A percentile compares a stretch with the other conserved stretches of the same genome.
phyloP scores from a whole-genome alignment of 257 asterid genomes.

The Jacaranda mimosifolia region DNA sequence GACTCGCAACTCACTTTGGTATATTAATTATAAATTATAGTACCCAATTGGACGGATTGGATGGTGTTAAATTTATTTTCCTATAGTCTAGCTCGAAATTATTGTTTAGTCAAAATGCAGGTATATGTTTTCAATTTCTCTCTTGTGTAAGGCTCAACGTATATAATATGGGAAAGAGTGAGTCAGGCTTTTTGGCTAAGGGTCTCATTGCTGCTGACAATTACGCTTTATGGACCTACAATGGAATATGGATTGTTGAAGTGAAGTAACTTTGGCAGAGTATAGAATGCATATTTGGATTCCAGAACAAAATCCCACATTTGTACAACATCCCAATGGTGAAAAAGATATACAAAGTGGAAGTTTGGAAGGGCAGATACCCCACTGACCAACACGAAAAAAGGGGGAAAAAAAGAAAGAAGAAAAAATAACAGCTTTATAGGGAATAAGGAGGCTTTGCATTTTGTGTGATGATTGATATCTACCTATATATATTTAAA shows the following conservation, averaged over 20 bases:
- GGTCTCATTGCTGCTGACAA: conserved; percentile 34
- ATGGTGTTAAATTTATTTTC: too few species aligned
- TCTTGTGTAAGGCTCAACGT: conserved; percentile 17
- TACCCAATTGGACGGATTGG: too few species aligned
- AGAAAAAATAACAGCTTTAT: conserved; percentile 47
- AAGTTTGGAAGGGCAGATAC: conserved; percentile 55
- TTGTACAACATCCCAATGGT: conserved; percentile 40
- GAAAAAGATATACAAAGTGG: conserved; percentile 55
- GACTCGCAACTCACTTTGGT: too few species aligned
- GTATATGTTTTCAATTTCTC: background rate
- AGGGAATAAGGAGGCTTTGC: conserved; percentile 48
- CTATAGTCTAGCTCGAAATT: background rate
- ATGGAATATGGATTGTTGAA: conserved; percentile 43
- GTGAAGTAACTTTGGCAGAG: conserved; percentile 61
- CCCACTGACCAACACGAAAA: conserved; percentile 50
- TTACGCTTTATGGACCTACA: conserved; percentile 52
- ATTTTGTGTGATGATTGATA: conserved; percentile 30
- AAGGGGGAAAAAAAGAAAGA: conserved; percentile 10
- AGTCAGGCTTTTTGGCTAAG: conserved; percentile 25
- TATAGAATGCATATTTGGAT: conserved; percentile 51
- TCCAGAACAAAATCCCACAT: conserved; percentile 65
- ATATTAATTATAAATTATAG: too few species aligned
- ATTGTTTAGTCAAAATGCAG: background rate
- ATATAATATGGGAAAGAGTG: background rate
- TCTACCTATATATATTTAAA: background rate